A percentile compares a stretch with the other conserved stretches of the same genome.
phyloP scores from a whole-genome alignment of 768 basidiomycete genomes.

The Inosperma sp. region DNA sequence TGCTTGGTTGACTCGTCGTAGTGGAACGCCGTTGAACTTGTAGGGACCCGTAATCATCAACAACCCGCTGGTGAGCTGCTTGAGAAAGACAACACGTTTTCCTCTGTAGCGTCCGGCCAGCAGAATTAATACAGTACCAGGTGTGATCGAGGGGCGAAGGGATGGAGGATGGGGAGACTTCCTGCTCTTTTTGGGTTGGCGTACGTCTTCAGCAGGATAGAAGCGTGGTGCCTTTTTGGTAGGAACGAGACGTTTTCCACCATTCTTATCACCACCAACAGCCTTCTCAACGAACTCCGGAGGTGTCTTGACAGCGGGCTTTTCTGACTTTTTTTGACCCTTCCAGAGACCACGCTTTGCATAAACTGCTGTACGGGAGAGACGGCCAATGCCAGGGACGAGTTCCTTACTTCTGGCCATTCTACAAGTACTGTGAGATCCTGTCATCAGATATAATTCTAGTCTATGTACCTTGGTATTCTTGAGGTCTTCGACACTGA shows the following conservation, averaged over 20 bases:
- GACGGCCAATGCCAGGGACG: slow-evolving; percentile 73
- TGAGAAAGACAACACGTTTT: slow-evolving; percentile 97
- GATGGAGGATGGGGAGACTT: slow-evolving; percentile 76
- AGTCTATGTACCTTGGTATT: slow-evolving; percentile 41
- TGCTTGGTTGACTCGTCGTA: slow-evolving; percentile 97
- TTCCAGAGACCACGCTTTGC: slow-evolving; percentile 82
- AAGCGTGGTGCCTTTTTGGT: slow-evolving; percentile 80
- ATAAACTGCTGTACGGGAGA: slow-evolving; percentile 78
- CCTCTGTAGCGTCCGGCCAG: slow-evolving; percentile 97
- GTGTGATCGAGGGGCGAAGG: slow-evolving; percentile 84
- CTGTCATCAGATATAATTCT: slow-evolving; percentile 9
- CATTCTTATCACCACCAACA: slow-evolving; percentile 88
- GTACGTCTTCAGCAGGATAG: slow-evolving; percentile 95
- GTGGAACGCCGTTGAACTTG: slow-evolving; percentile 97
- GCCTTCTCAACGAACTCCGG: slow-evolving; percentile 70
- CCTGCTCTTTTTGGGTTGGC: slow-evolving; percentile 85
- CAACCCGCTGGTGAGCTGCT: slow-evolving; percentile 89
- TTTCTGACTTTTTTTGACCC: slow-evolving; percentile 74
- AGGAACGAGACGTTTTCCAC: slow-evolving; percentile 81
- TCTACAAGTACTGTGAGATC: slow-evolving; percentile 38
- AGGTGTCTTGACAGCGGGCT: slow-evolving; percentile 54
- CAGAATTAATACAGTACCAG: slow-evolving; percentile 92
- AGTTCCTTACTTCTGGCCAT: slow-evolving; percentile 88
- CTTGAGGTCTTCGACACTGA: slow-evolving; percentile 50
- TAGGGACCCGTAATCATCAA: slow-evolving; percentile 95